Evolutionary conservation across 495 filamentous ascomycete genomes (phyloP), one percentile per base, ranked within the genome.

Genomic region (Xylaria castorea): DNA sequence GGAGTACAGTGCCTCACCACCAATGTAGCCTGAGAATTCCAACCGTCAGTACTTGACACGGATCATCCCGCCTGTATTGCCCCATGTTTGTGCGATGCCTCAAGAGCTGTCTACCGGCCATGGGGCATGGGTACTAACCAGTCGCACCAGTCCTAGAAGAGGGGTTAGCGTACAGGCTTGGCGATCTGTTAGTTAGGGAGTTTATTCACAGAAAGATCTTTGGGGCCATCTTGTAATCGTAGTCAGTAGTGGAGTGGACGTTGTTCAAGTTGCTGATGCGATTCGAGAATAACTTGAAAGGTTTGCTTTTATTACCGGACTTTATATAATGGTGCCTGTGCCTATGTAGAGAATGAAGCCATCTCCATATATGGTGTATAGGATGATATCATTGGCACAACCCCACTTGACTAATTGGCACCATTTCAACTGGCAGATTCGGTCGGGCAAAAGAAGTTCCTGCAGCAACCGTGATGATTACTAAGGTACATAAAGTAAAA

Each of bases 1-100:
- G 20, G 81, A 80, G 71, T 89, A 89, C 46, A 94, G 84, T 36
- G 85, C 86, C 74, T 94, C 92, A 22, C 94, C 92, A 30, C 92
- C 93, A 72, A 95, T 92, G 76, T 94, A 95, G 48, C 92, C 92
- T 70, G 11, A 38, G 25, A 27, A 57, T 72, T 48, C 48, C 3
- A 30, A n/a, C 53, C 4, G 50, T 71, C 70, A 71, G 51, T 55
- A 46, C n/a, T 32, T 7, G 27, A 36, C 53, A 46, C 34, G 25
- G 6, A 60, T 60, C 27, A 25, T 61, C 1, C 25, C n/a, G 6
- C 22, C n/a, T 53, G 5, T 20, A 16, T 7, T 14, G 3, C 12
- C 11, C 8, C 34, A n/a, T 38, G 46, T 40, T 22, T 34, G 42
- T 14, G 25, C 36, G 3, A 48, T 30, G 25, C 18, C 25, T 18